Conservation (phyloP, 1,284 basidiomycete genomes). For the Ganoderma sinense region DNA sequence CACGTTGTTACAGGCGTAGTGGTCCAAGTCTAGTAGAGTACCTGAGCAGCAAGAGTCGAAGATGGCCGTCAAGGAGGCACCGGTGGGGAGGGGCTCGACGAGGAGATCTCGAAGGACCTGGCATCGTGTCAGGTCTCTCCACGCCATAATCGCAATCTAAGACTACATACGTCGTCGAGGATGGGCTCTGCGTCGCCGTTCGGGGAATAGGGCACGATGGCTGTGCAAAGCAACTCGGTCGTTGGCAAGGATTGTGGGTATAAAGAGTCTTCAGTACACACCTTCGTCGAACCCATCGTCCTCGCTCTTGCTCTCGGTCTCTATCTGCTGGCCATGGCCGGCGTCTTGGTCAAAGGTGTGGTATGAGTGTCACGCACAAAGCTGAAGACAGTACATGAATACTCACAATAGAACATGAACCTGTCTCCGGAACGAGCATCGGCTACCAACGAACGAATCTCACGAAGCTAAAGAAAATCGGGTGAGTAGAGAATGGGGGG, state of each 20-base stretch:
- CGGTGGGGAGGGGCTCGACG: slow-evolving; percentile 48
- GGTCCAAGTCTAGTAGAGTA: slow-evolving; percentile 51
- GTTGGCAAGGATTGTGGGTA: not conserved
- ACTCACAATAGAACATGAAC: slow-evolving; percentile 50
- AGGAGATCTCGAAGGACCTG: slow-evolving; percentile 42
- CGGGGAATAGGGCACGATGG: not conserved
- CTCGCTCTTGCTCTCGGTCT: slow-evolving; percentile 12
- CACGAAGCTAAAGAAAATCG: slow-evolving; percentile 35
- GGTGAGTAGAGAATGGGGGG: too few species aligned
- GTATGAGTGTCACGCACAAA: not conserved
- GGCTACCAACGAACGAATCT: slow-evolving; percentile 41
- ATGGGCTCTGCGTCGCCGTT: slow-evolving; percentile 25
- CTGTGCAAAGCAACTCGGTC: not conserved
- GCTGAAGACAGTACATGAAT: not conserved
- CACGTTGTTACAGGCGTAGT: slow-evolving; percentile 51
- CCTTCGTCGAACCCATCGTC: slow-evolving; percentile 42
- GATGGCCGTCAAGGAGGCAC: slow-evolving; percentile 50
- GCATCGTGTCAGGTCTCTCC: slow-evolving; percentile 34
- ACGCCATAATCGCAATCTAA: not conserved
- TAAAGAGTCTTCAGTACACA: slow-evolving; percentile 32
- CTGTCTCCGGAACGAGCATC: slow-evolving; percentile 42
- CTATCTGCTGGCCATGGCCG: slow-evolving; percentile 9
- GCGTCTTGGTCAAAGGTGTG: slow-evolving; percentile 7
- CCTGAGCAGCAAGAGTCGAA: slow-evolving; percentile 57
- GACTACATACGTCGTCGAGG: slow-evolving; percentile 45